Conservation (phyloP, 1,284 basidiomycete species). For the Boletellus dicymbophilus region DNA sequence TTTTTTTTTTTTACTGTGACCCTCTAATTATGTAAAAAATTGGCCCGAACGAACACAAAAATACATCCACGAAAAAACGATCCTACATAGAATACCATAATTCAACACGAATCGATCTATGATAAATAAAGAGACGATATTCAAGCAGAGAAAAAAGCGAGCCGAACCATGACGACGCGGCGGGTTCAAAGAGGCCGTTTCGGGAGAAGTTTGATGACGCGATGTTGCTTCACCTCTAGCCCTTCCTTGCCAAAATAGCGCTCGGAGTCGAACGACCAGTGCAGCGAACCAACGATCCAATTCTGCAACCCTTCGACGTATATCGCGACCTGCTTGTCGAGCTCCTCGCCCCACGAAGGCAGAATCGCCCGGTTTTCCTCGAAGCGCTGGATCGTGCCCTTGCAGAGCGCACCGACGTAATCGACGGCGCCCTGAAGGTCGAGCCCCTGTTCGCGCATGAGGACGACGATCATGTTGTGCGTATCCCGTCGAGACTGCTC, state of each 20-base stretch:
- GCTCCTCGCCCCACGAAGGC: conserved; percentile 53
- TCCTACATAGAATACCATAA: conserved; percentile 6
- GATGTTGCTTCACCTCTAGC: conserved; percentile 44
- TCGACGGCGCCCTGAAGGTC: conserved; percentile 54
- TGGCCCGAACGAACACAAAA: too few species aligned
- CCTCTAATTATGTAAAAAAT: not conserved
- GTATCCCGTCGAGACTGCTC: conserved; percentile 59
- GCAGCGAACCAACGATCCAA: conserved; percentile 59
- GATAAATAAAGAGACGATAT: not conserved
- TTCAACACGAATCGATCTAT: conserved; percentile 12
- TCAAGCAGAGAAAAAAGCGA: not conserved
- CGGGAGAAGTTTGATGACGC: conserved; percentile 47
- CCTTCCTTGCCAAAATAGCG: conserved; percentile 57
- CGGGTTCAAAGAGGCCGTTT: conserved; percentile 21
- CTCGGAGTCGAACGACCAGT: conserved; percentile 60
- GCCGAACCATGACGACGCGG: not conserved
- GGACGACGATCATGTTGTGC: conserved; percentile 60
- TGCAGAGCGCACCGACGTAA: conserved; percentile 53
- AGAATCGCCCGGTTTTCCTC: conserved; percentile 41
- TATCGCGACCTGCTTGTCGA: conserved; percentile 48
- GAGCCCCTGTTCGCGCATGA: conserved; percentile 52
- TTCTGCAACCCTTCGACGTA: conserved; percentile 56
- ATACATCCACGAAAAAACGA: conserved; percentile 6
- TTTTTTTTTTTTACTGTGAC: conserved; percentile 2
- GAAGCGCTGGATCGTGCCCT: conserved; percentile 49